A percentile compares a stretch with the other conserved stretches of the same genome.
These are phyloP conservation scores for Phoma herbarum DNA, from an alignment of 2,329 filamentous ascomycete species.

Conservation along the genomic window DNA sequence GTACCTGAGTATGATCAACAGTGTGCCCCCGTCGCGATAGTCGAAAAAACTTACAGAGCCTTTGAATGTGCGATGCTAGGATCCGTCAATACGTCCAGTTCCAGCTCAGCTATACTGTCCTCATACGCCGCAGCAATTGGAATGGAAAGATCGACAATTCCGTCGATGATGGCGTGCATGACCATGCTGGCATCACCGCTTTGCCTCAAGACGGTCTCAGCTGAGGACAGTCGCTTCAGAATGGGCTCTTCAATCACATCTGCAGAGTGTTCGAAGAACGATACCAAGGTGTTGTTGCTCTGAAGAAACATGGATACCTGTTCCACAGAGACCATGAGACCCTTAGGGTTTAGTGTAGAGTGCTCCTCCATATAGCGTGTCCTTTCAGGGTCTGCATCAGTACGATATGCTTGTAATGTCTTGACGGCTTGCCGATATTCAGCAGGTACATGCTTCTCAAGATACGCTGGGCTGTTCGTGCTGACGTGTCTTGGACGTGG, in stretches of 20 bases:
- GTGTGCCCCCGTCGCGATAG: neutral
- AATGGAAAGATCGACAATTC: constrained; percentile 88
- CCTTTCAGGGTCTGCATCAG: constrained; percentile 78
- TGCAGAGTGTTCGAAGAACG: constrained; percentile 90
- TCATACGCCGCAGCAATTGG: constrained; percentile 83
- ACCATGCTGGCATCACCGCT: constrained; percentile 89
- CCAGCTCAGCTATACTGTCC: constrained; percentile 85
- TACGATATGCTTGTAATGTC: constrained; percentile 87
- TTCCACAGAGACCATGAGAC: constrained; percentile 83
- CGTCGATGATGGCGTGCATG: constrained; percentile 87
- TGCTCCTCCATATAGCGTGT: constrained; percentile 90
- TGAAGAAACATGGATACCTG: constrained; percentile 93
- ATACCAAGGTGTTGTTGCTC: constrained; percentile 88
- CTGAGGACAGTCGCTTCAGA: constrained; percentile 73
- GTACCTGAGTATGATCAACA: constrained; percentile 60
- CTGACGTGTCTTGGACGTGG: constrained; percentile 42
- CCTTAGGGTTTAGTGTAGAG: constrained; percentile 73
- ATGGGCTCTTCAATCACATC: constrained; percentile 86
- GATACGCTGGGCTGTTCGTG: constrained; percentile 23
- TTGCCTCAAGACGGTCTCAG: constrained; percentile 81
- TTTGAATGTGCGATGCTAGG: constrained; percentile 78
- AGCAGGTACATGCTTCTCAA: constrained; percentile 15
- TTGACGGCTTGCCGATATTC: constrained; percentile 51
- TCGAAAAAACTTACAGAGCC: constrained; percentile 54
- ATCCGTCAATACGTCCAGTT: constrained; percentile 84